Conservation (phyloP, 345 rosid species). For the Ceriops decandra region DNA sequence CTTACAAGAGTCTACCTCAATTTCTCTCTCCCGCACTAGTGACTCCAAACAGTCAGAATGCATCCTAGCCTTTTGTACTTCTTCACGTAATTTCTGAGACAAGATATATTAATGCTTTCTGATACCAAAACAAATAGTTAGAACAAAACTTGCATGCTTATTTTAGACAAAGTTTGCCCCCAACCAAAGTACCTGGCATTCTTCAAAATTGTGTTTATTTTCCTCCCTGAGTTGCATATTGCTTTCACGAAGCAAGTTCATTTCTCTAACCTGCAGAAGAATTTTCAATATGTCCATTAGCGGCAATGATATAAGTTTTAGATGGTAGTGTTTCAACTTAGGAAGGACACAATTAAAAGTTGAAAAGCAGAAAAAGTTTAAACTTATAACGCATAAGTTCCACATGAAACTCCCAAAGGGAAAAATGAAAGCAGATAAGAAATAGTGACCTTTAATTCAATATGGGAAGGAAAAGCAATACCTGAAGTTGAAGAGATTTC, state of each 20-base stretch:
- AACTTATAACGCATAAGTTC: background rate
- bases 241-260: constrained; percentile 92
- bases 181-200: constrained; percentile 60
- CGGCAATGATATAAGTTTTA: background rate
- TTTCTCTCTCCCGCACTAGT: constrained; percentile 53
- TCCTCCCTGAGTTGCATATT: constrained; percentile 94
- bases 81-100: constrained; percentile 71
- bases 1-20: constrained; percentile 62
- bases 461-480: constrained; percentile 22
- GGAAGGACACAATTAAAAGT: background rate
- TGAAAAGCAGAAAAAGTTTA: background rate
- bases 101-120: background rate
- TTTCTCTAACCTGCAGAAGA: constrained; percentile 64
- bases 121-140: background rate
- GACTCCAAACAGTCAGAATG: constrained; percentile 49
- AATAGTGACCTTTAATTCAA: background rate
- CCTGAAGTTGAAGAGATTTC: constrained; percentile 87
- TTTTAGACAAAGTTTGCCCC: background rate
- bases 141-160: background rate
- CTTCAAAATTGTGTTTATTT: constrained; percentile 94
- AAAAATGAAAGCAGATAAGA: background rate
- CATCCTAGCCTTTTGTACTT: constrained; percentile 52
- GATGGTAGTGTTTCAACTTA: background rate
- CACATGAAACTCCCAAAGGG: background rate
- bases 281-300: background rate